Conservation (phyloP, 192 early-diverging fungal species). For the Coemansia sp. region DNA sequence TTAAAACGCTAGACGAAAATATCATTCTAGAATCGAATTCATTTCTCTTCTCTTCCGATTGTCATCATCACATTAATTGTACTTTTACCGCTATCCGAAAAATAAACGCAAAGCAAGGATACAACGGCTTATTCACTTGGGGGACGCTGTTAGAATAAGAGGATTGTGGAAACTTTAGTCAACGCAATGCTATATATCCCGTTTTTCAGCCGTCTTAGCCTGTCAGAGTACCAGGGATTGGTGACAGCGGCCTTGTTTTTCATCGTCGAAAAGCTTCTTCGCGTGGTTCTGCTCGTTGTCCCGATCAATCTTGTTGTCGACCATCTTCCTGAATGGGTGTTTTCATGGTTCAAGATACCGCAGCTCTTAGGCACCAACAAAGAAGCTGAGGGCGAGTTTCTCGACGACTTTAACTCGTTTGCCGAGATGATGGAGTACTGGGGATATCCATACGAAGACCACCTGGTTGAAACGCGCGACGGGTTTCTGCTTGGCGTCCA, state of each 20-base stretch:
- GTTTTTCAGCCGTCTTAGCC: conserved; percentile 61
- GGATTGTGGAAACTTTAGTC: not conserved
- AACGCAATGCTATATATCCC: conserved; percentile 57
- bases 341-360: conserved; percentile 35
- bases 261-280: conserved; percentile 66
- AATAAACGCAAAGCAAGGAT: not conserved
- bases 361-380: conserved; percentile 32
- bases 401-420: conserved; percentile 56
- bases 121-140: not conserved
- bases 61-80: not conserved
- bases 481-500: conserved; percentile 83
- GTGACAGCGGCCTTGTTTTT: conserved; percentile 64
- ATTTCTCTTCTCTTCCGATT: not conserved
- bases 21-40: too few relatives aligned
- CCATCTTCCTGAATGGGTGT: conserved; percentile 39
- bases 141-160: not conserved
- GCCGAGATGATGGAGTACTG: conserved; percentile 57
- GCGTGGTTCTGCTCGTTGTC: conserved; percentile 66
- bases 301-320: conserved; percentile 58
- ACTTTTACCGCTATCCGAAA: not conserved
- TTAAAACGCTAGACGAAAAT: not conserved
- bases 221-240: conserved; percentile 63
- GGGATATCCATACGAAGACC: conserved; percentile 81
- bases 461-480: conserved; percentile 81
- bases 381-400: conserved; percentile 37